phyloP scores from a whole-genome alignment of 306 rosid genomes.

The Spatholobus suberectus region DNA sequence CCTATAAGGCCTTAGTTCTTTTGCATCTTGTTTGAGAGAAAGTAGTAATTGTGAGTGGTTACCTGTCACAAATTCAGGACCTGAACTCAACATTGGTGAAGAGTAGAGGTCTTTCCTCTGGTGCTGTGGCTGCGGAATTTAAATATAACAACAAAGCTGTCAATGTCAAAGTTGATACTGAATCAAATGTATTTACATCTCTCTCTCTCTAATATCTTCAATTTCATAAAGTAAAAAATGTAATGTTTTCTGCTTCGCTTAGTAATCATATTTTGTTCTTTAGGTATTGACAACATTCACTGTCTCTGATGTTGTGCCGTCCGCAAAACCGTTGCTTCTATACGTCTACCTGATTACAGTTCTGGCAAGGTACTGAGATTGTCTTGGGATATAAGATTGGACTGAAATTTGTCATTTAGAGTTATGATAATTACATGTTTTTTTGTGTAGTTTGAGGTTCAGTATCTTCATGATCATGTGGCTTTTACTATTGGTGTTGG shows the following conservation, averaged over 20 bases:
- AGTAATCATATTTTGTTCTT: conserved; percentile 15
- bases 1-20: too few relatives aligned
- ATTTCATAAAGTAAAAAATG: neutral
- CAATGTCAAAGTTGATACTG: conserved; percentile 66
- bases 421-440: neutral
- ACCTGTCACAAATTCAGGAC: conserved; percentile 50
- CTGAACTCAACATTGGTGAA: conserved; percentile 63
- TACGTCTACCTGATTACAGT: conserved; percentile 60
- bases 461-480: conserved; percentile 67
- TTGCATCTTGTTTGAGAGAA: conserved; percentile 1
- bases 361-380: conserved; percentile 64
- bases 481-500: conserved; percentile 62
- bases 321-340: conserved; percentile 54
- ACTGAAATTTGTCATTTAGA: neutral
- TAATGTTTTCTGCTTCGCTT: neutral
- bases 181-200: conserved; percentile 73
- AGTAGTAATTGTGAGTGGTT: neutral
- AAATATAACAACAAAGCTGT: conserved; percentile 49
- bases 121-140: conserved; percentile 56
- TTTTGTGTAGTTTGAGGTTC: conserved; percentile 65
- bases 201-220: conserved; percentile 10
- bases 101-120: conserved; percentile 68
- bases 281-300: conserved; percentile 60
- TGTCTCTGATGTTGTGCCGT: conserved; percentile 56
- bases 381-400: neutral